phyloP scores from a whole-genome alignment of 306 rosid species.

The Cotoneaster glaucophyllus region DNA sequence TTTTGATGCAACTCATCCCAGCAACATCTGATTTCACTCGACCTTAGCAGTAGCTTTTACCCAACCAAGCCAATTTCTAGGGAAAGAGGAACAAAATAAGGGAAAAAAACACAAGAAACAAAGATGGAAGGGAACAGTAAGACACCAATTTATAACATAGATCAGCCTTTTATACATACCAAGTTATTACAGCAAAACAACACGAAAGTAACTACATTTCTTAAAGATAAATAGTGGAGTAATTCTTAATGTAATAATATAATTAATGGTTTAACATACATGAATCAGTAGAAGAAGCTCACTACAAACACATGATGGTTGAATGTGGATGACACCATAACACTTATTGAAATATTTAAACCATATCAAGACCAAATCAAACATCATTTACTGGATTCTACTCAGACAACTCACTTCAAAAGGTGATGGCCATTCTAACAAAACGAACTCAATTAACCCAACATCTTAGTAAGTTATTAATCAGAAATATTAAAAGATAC shows the following conservation, averaged over 20 bases:
- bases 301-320: conserved; percentile 56
- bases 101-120: background rate
- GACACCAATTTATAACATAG: conserved; percentile 31
- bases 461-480: background rate
- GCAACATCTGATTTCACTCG: conserved; percentile 73
- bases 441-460: background rate
- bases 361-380: conserved; percentile 25
- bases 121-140: conserved; percentile 33
- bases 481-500: background rate
- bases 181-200: background rate
- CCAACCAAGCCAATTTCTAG: conserved; percentile 52
- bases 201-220: background rate
- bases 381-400: background rate
- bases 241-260: conserved; percentile 23
- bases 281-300: conserved; percentile 65
- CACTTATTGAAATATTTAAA: conserved; percentile 64
- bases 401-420: background rate
- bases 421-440: background rate
- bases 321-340: conserved; percentile 59
- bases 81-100: background rate
- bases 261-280: conserved; percentile 75
- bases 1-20: conserved; percentile 60
- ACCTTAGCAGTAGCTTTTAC: conserved; percentile 56
- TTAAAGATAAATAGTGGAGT: conserved; percentile 12
- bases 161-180: background rate